Conservation (phyloP, 2,329 filamentous ascomycete genomes). For the Albophoma yamanashiensis region DNA sequence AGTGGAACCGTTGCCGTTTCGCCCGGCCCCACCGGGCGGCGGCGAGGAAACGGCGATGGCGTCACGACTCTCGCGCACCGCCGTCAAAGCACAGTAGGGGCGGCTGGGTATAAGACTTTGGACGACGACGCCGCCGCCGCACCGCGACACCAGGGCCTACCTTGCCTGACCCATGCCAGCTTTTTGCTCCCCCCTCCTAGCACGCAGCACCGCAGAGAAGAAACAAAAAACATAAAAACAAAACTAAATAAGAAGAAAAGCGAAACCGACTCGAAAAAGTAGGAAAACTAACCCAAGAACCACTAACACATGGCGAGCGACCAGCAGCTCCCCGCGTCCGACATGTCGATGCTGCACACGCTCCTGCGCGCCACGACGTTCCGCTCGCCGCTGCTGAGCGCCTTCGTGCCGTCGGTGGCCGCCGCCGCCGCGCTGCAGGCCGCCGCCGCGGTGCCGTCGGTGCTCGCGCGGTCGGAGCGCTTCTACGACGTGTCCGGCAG, state of each 20-base stretch:
- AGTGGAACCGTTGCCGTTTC: background rate
- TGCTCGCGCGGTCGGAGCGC: constrained; percentile 47
- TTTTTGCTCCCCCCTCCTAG: background rate
- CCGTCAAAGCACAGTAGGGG: background rate
- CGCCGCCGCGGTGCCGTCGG: constrained; percentile 51
- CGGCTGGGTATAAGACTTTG: background rate
- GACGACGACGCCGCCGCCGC: background rate
- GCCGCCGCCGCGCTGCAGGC: constrained; percentile 54
- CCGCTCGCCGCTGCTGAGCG: constrained; percentile 50
- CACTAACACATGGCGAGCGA: too few relatives aligned
- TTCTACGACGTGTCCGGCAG: constrained; percentile 61
- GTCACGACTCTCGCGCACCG: background rate
- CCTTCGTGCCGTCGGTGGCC: constrained; percentile 48
- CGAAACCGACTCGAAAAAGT: too few relatives aligned
- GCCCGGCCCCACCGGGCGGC: background rate
- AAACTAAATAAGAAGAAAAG: too few relatives aligned
- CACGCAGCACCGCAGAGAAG: background rate
- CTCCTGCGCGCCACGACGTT: constrained; percentile 52
- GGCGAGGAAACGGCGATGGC: background rate
- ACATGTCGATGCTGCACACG: constrained; percentile 26
- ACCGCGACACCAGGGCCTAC: background rate
- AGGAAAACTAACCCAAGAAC: too few relatives aligned
- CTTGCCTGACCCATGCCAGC: background rate
- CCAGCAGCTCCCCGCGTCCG: background rate
- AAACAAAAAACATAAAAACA: background rate